Base-by-base conservation (phyloP, 2,329 filamentous ascomycete species). In the Lachnellula subtilissima region DNA sequence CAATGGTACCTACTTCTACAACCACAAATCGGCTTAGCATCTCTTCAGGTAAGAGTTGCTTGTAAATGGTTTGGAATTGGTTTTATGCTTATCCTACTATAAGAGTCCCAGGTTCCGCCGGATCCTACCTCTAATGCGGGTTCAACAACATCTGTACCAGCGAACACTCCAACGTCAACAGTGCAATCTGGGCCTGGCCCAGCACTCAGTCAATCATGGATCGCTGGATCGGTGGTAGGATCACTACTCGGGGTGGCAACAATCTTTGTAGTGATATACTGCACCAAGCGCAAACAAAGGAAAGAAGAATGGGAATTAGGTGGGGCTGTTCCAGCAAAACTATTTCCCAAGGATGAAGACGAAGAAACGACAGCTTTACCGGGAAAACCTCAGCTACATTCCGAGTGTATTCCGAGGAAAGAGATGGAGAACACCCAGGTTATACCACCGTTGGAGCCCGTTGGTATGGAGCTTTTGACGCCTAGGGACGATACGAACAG, bases 201-300 rank as follows among this genome's bases (percentile, higher is more conserved):
- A 11, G 25, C 52, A 35, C 40, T 65, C 7, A 63, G 53, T 28
- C 56, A 51, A n/a, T 50, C 56, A 2, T 66, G 65, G 65, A 59
- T 67, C n/a, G 60, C 56, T 11, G 65, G 65, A 11, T 64, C 65
- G 5, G 54, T 67, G 11, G 50, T 65, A 5, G 65, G 65, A 1
- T 65, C 64, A 2, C 23, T 66, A 3, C 45, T 67, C 3, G 65
- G 65, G 2, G 56, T 67, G 14, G 45, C 53, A 6, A 66, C 65
- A 2, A 61, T 67, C 2, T 54, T 67, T 8, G 35, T 65, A 2
- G 64, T 65, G 5, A 63, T 67, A 32, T 65, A 62, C 54, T 66
- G 62, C 48, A 66, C 65, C 6, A 57, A 60, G 1, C 55, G 62
- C 23, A 60, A 60, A 52, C 59, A 64, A 32, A 42, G 37, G 23